Evolutionary conservation across 345 rosid species (phyloP), one percentile per base, ranked within the genome.

Genomic region (Kandelia obovata): DNA sequence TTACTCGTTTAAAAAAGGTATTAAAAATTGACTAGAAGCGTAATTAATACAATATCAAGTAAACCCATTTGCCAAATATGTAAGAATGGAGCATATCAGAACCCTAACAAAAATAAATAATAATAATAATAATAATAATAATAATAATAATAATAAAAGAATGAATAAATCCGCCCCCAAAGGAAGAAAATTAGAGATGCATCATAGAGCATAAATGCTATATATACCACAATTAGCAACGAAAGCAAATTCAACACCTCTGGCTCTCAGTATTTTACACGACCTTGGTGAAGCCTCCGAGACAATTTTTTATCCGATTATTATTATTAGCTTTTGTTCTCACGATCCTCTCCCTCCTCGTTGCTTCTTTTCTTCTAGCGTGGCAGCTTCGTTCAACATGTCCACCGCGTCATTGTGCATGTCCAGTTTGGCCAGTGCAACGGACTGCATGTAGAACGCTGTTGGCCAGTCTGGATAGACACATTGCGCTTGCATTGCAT

Each of bases 361-460:
- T 69, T 90, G 96, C 83, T 79, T 92, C 92, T 89, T 95, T 78
- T 90, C 96, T 84, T 95, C 98, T 2, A 95, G 85, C 46, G 76
- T 73, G 35, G 94, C 73, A 60, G 97, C 99, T 81, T 92, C 98
- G 53, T 89, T 86, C 89, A 95, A 85, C 99, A 95, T 95, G 81
- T 95, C 98, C 0, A 88, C 77, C 1, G 98, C 92, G 65, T 95
- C 99, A 35, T 86, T 89, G 80, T 87, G 87, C 99, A 95, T 95
- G 86, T 89, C 83, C 68, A 95, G 86, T 78, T 95, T 95, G 27
- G 97, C 92, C 51, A 95, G 89, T 9, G 99, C 99, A 20, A 89
- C 99, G 0, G 98, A 92, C 76, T 95, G 99, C 97, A 95, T 86
- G 81, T 90, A 92, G 85, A 95, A 95, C 21, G 97, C 96, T 0